Conservation (phyloP, 306 rosid genomes). For the Luffa acutangula region DNA sequence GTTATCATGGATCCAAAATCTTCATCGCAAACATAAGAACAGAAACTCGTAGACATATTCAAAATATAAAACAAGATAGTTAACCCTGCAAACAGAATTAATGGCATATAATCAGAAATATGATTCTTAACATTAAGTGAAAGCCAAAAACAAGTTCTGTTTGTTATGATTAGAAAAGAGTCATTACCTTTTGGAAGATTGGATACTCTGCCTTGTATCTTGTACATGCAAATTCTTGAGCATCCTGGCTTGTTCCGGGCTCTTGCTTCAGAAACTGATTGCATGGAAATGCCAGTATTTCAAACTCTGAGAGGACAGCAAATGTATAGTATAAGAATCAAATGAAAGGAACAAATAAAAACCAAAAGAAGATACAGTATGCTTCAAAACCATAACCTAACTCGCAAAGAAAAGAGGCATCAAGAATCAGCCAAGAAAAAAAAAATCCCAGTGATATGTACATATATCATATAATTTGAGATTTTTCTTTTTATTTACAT, state of each 20-base stretch:
- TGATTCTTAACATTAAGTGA: not conserved
- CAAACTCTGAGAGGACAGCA: conserved; percentile 46
- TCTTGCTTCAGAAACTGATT: conserved; percentile 84
- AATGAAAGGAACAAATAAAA: not conserved
- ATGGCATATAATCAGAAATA: not conserved
- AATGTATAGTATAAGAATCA: not conserved
- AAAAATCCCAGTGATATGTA: not conserved
- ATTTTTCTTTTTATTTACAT: not conserved
- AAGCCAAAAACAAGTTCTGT: not conserved
- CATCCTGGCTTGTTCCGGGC: conserved; percentile 72
- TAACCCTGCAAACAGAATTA: not conserved
- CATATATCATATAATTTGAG: not conserved
- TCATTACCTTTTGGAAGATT: conserved; percentile 68
- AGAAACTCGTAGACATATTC: not conserved
- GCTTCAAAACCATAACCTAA: not conserved
- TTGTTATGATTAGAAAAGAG: not conserved
- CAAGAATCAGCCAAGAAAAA: not conserved
- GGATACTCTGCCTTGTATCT: conserved; percentile 84
- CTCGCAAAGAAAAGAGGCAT: not conserved
- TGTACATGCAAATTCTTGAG: conserved; percentile 62
- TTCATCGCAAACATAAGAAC: not conserved
- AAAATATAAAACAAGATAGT: not conserved
- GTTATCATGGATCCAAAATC: not conserved
- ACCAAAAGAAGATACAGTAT: not conserved
- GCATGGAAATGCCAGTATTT: conserved; percentile 94